phyloP scores from a whole-genome alignment of 2,329 filamentous ascomycete genomes.

The Leptographium radiaticola region DNA sequence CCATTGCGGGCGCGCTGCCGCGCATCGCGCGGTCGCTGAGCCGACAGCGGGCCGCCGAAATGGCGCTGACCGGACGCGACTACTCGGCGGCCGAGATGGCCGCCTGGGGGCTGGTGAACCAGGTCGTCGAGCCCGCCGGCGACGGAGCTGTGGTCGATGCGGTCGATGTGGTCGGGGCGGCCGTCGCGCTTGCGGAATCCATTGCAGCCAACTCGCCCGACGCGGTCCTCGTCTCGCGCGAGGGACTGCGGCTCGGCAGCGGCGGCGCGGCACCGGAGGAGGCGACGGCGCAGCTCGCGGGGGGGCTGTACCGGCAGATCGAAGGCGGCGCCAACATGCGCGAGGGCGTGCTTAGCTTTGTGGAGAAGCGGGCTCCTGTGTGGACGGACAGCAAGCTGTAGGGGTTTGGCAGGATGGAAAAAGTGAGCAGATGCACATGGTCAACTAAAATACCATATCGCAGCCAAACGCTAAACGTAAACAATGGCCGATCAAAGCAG shows the following conservation, averaged over 20 bases:
- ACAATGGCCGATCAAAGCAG: no score
- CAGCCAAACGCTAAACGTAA: no score
- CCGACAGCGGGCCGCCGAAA: conserved; percentile 55
- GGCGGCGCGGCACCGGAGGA: conserved; percentile 53
- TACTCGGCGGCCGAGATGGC: conserved; percentile 46
- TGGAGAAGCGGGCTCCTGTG: conserved; percentile 56
- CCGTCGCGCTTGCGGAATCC: conserved; percentile 45
- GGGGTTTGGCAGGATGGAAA: no score
- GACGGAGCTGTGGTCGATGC: conserved; percentile 17
- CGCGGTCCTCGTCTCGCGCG: conserved; percentile 58
- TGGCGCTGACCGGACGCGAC: conserved; percentile 50
- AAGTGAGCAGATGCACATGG: no score
- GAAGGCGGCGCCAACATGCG: conserved; percentile 58
- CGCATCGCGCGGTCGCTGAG: conserved; percentile 54
- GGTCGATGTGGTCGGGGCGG: conserved; percentile 37
- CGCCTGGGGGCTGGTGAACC: conserved; percentile 59
- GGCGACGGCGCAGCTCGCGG: conserved; percentile 42
- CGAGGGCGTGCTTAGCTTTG: conserved; percentile 63
- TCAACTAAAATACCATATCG: no score
- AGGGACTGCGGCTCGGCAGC: conserved; percentile 61
- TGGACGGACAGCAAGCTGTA: conserved; percentile 54
- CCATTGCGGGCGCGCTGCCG: conserved; percentile 57
- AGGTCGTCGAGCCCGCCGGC: conserved; percentile 33
- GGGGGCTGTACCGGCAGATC: conserved; percentile 45
- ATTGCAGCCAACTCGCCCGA: conserved; percentile 61